Evolutionary conservation across 2,329 filamentous ascomycete species (phyloP), one percentile per base, ranked within the genome.

Genomic region (Coccinonectria pachysandricola): DNA sequence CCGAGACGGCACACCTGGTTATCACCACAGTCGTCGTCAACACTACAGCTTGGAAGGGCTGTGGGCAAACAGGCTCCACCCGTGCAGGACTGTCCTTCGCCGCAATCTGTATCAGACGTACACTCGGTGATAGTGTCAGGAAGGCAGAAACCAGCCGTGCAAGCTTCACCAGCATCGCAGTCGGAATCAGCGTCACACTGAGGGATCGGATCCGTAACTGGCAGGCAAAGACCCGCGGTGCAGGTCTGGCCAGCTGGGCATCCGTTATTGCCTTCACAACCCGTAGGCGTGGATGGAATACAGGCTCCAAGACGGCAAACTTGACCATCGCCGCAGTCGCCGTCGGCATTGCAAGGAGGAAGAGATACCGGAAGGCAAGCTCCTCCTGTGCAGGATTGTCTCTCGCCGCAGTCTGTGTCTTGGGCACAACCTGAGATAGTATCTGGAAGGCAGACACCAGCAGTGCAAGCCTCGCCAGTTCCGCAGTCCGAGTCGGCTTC

Each of bases 191-290:
- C 4, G 8, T 15, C 13, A 8, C 8, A 16, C 2, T 15, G 12
- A 21, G 20, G 23, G 12, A 12, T 16, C 12, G 21, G 10, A 6
- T 23, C 9, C 6, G 7, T 11, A n/a, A 7, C 13, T 2, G 27
- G 27, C 4, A 30, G 11, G 12, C 27, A 30, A 9, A 24, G 12
- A 10, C 22, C 23, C 4, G 6, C 8, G 1, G 18, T 18, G 15
- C 27, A 33, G 3, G 10, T 12, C 12, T 29, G 19, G 3, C 21
- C 26, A 4, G 27, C 19, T 2, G 20, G n/a, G 10, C 31, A 33
- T 14, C 21, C 19, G 3, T 12, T 9, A 4, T 9, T 15, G 5
- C 14, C n/a, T 1, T 7, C 16, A n/a, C 31, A 33, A 15, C 26
- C 14, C 9, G 17, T 11, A 2, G 28, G 15, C 6, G 15, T 21